Evolutionary conservation across 805 yeast genomes (phyloP).

Genomic region (Saitoella complicata): DNA sequence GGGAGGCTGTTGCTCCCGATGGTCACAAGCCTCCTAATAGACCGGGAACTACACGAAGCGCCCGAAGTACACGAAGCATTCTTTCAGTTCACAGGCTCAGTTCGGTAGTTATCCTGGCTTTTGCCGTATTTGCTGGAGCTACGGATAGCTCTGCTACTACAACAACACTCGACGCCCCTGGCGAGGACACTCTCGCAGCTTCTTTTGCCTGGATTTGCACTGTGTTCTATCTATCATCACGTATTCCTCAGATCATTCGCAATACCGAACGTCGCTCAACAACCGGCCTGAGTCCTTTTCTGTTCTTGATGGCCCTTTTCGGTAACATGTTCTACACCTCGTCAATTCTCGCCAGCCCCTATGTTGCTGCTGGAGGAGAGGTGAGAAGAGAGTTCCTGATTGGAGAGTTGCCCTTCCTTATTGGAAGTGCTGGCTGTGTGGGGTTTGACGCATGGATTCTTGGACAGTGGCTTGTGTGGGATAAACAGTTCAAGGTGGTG

Average conservation of each 20-base stretch:
- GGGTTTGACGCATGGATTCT: slow-evolving; percentile 46
- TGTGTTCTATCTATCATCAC: slow-evolving; percentile 51
- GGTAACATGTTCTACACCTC: slow-evolving; percentile 66
- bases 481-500: too few species aligned
- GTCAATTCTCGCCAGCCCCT: slow-evolving; percentile 48
- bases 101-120: too few species aligned
- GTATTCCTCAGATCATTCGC: slow-evolving; percentile 72
- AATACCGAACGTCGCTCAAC: slow-evolving; percentile 69
- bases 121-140: too few species aligned
- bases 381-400: slow-evolving; percentile 33
- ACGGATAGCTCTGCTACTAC: too few species aligned
- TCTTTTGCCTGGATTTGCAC: slow-evolving; percentile 68
- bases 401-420: slow-evolving; percentile 63
- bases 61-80: too few species aligned
- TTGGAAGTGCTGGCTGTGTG: slow-evolving; percentile 79
- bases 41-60: too few species aligned
- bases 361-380: slow-evolving; percentile 25
- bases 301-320: slow-evolving; percentile 60
- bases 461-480: slow-evolving; percentile 15
- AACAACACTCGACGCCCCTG: too few species aligned
- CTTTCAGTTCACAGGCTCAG: too few species aligned
- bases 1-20: too few species aligned
- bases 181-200: too few species aligned
- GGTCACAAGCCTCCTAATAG: too few species aligned
- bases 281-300: slow-evolving; percentile 65